Conservation (phyloP, 2,329 filamentous ascomycete genomes). For the Rutstroemia sp. region DNA sequence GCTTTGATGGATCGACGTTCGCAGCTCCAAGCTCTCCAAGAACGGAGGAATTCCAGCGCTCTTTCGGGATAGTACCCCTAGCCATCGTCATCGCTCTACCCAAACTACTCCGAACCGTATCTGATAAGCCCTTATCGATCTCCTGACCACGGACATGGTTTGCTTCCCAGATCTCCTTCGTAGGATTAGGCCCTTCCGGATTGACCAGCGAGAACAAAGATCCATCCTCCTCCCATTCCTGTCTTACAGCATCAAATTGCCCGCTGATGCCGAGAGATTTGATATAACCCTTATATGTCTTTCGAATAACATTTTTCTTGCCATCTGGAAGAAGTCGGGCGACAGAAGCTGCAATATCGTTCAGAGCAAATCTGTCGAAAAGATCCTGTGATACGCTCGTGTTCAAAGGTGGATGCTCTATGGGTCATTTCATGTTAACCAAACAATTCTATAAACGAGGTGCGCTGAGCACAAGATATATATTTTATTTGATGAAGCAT, state of each 20-base stretch:
- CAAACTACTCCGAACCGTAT: constrained; percentile 37
- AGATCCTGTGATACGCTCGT: constrained; percentile 48
- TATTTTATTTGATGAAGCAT: constrained; percentile 12
- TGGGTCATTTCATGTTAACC: constrained; percentile 29
- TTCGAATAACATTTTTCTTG: constrained; percentile 58
- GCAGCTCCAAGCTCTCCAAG: constrained; percentile 42
- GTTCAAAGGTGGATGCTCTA: constrained; percentile 32
- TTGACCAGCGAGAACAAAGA: constrained; percentile 42
- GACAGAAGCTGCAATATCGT: constrained; percentile 50
- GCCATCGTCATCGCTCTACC: constrained; percentile 48
- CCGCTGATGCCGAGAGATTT: constrained; percentile 55
- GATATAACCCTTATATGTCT: constrained; percentile 63
- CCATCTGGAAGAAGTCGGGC: constrained; percentile 57
- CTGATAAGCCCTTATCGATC: constrained; percentile 45
- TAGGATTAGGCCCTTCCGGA: constrained; percentile 35
- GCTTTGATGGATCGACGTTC: constrained; percentile 13
- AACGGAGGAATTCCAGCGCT: constrained; percentile 49
- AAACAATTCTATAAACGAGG: constrained; percentile 23
- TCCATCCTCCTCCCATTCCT: constrained; percentile 36
- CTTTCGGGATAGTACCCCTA: constrained; percentile 47
- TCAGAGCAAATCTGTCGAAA: constrained; percentile 50
- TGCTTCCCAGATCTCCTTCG: constrained; percentile 45
- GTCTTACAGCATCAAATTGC: constrained; percentile 52
- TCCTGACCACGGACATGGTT: constrained; percentile 47
- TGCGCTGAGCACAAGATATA: constrained; percentile 11